Percentiles rank a stretch among this genome's conserved stretches.
phyloP scores from a whole-genome alignment of 352 stramenopile species.

The Phytophthora rubi region DNA sequence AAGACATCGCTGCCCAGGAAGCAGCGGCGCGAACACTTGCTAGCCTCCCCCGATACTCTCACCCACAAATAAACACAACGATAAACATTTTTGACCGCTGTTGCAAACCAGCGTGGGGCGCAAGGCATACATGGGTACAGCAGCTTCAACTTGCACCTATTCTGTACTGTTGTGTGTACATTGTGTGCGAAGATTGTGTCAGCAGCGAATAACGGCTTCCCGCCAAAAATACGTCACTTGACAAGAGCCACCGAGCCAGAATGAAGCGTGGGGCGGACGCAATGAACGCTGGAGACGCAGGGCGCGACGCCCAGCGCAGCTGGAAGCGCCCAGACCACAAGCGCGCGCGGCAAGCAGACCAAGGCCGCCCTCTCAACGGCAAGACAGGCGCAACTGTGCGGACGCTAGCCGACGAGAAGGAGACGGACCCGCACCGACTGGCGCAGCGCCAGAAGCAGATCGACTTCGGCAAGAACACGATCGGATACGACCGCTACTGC shows the following conservation, averaged over 20 bases:
- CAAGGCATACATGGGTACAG: too few relatives aligned
- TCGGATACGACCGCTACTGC: slow-evolving; percentile 91
- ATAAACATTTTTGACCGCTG: slow-evolving; percentile 13
- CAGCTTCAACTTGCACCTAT: slow-evolving; percentile 7
- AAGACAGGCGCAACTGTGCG: slow-evolving; percentile 32
- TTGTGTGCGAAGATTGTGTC: not conserved
- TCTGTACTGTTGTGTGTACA: not conserved
- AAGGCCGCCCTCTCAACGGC: not conserved
- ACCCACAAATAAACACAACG: slow-evolving; percentile 18
- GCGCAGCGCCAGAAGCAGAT: slow-evolving; percentile 94
- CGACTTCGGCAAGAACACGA: slow-evolving; percentile 93
- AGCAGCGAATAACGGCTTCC: slow-evolving; percentile 10
- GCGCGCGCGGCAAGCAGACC: slow-evolving; percentile 22
- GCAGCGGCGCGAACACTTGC: not conserved
- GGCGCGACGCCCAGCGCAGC: slow-evolving; percentile 1
- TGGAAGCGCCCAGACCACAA: slow-evolving; percentile 19
- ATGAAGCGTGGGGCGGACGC: slow-evolving; percentile 35
- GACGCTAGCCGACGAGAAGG: slow-evolving; percentile 64
- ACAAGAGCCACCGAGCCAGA: not conserved
- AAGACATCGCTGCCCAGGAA: slow-evolving; percentile 3
- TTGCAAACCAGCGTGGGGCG: too few relatives aligned
- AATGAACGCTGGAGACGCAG: slow-evolving; percentile 11
- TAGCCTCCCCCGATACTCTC: not conserved
- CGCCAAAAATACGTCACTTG: slow-evolving; percentile 36
- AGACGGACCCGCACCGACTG: slow-evolving; percentile 82